Evolutionary conservation across 306 rosid species (phyloP), one percentile per base, ranked within the genome.

Genomic region (Castanea sativa): DNA sequence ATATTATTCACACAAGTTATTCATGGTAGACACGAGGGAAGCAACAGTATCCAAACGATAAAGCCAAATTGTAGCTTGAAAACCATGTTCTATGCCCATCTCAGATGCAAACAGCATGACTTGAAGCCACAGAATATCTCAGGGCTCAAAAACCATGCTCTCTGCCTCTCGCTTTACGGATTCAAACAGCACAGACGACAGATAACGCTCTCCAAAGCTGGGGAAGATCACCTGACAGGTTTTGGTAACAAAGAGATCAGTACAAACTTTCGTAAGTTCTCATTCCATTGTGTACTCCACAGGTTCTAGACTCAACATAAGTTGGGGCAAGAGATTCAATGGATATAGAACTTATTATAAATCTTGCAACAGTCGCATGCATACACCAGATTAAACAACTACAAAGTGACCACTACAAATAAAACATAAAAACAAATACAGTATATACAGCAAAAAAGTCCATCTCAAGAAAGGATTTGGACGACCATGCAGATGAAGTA

Each of bases 121-220:
- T 16, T 73, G 4, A 76, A 63, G 80, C 74, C 63, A 21, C 68
- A 45, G 41, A 75, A 68, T 77, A 72, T 61, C 45, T 74, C 80
- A 88, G 49, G 82, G 88, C 84, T 90, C 94, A 55, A 90, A 86
- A 10, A 83, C 80, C 92, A 90, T 81, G 63, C 51, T 88, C 80
- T 90, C 94, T 4, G 94, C 86, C 76, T 92, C 97, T 78, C 84
- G 81, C 85, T 84, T 92, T 29, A 88, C 89, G 0, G 92, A 84
- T 55, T 92, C 94, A 3, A 92, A 92, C 69, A 92, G 87, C 78
- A 90, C 92, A 1, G 94, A 79, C 6, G 98, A 93, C 16, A 93
- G 93, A 55, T 93, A 93, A 55, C 94, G 97, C 89, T 93, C 98
- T 72, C 98, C 98, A 65, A 93, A 91, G 91, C 98, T 93, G 15